Conservation (phyloP, 495 filamentous ascomycete genomes). For the Ramalina intermedia region DNA sequence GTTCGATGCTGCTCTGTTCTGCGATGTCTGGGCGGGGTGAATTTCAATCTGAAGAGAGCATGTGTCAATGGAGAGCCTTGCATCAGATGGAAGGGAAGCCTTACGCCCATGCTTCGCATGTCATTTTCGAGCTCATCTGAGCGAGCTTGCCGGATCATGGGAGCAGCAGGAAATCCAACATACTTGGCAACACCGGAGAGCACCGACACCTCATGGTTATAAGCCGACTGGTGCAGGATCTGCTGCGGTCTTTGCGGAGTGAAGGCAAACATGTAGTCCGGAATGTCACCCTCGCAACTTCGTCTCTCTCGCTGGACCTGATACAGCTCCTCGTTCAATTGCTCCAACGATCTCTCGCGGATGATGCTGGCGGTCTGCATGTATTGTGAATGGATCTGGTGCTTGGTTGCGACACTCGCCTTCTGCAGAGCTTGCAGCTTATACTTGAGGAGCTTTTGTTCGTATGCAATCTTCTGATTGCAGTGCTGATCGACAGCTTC, state of each 20-base stretch:
- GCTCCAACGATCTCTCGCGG: constrained; percentile 63
- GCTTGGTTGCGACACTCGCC: constrained; percentile 61
- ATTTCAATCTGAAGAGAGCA: constrained; percentile 15
- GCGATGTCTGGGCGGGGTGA: constrained; percentile 12
- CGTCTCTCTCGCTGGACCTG: constrained; percentile 82
- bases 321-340: constrained; percentile 74
- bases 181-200: constrained; percentile 86
- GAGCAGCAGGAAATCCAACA: constrained; percentile 91
- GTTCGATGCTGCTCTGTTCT: constrained; percentile 6
- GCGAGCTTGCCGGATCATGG: constrained; percentile 56
- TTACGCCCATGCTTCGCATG: constrained; percentile 77
- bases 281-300: constrained; percentile 64
- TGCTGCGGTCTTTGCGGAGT: constrained; percentile 55
- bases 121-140: constrained; percentile 69
- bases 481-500: constrained; percentile 67
- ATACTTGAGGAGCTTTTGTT: constrained; percentile 55
- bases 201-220: constrained; percentile 86
- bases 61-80: constrained; percentile 1
- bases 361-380: constrained; percentile 70
- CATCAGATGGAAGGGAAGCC: constrained; percentile 20
- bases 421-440: constrained; percentile 55
- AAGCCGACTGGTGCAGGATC: constrained; percentile 64
- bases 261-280: constrained; percentile 64
- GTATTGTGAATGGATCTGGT: constrained; percentile 74
- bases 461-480: constrained; percentile 63